These are phyloP conservation scores for Chlamydomonas incerta DNA, from an alignment of 139 green algal genomes.

Conservation along the genomic window DNA sequence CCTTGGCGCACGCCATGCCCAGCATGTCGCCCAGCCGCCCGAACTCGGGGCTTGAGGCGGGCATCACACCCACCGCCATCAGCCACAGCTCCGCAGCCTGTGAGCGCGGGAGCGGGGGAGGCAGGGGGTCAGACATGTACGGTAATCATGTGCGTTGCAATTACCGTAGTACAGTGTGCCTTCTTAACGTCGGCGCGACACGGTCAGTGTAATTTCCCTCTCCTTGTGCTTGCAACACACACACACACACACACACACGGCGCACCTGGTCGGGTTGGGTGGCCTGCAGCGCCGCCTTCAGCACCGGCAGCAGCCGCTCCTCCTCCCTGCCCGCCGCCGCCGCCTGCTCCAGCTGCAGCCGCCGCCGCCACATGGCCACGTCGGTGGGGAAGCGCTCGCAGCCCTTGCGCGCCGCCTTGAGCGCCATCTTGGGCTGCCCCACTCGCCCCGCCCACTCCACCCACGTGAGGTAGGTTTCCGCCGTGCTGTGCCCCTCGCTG, in stretches of 20 bases:
- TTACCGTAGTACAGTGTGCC: too few relatives aligned
- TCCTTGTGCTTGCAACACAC: too few relatives aligned
- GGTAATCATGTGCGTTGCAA: too few relatives aligned
- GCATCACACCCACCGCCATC: slow-evolving; percentile 16
- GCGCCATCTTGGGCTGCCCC: slow-evolving; percentile 49
- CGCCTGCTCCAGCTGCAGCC: slow-evolving; percentile 52
- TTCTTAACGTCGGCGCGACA: too few relatives aligned
- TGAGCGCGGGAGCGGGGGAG: too few relatives aligned
- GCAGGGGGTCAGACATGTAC: not conserved
- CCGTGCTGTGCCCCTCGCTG: not conserved
- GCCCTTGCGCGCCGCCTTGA: slow-evolving; percentile 50
- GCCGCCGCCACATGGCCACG: slow-evolving; percentile 51
- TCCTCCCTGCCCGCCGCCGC: not conserved
- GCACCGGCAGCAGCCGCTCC: not conserved
- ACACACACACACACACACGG: not conserved
- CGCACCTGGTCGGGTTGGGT: slow-evolving; percentile 1
- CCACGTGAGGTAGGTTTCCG: slow-evolving; percentile 54
- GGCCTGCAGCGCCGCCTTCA: slow-evolving; percentile 38
- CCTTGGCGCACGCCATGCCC: slow-evolving; percentile 1
- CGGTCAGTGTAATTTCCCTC: too few relatives aligned
- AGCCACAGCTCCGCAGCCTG: not conserved
- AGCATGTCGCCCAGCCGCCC: slow-evolving; percentile 18
- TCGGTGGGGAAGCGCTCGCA: slow-evolving; percentile 41
- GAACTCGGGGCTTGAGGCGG: not conserved
- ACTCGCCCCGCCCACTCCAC: slow-evolving; percentile 46